Conservation (phyloP, 2,329 filamentous ascomycete species). For the Domatiomyces globalis region DNA sequence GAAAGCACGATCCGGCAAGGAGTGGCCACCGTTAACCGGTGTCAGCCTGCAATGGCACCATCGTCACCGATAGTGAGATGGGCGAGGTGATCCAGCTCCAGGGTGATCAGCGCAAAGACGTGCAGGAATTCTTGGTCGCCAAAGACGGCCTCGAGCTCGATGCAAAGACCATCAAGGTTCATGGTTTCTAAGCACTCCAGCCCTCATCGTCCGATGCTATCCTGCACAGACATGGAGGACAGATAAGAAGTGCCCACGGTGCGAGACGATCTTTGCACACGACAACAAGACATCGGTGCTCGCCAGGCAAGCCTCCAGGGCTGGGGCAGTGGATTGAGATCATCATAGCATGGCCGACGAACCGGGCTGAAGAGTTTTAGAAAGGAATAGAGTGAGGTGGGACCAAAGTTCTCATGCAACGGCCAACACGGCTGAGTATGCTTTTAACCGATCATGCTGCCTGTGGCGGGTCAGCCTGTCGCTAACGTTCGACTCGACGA, state of each 20-base stretch:
- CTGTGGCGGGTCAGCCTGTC: background rate
- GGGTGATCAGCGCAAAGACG: conserved; percentile 97
- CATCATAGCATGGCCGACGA: conserved; percentile 17
- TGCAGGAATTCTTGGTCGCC: conserved; percentile 92
- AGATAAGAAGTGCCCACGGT: conserved; percentile 19
- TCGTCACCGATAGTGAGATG: conserved; percentile 90
- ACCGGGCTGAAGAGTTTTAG: conserved; percentile 13
- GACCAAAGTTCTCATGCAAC: background rate
- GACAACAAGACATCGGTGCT: background rate
- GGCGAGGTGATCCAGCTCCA: conserved; percentile 99
- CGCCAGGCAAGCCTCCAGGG: background rate
- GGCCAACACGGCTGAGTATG: background rate
- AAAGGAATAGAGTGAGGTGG: too few species aligned
- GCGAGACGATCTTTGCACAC: conserved; percentile 1
- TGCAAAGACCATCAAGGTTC: conserved; percentile 84
- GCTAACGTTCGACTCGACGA: background rate
- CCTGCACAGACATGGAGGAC: conserved; percentile 29
- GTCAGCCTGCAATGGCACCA: conserved; percentile 99
- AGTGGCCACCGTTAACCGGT: conserved; percentile 92
- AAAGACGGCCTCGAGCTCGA: conserved; percentile 88
- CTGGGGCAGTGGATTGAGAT: conserved; percentile 5
- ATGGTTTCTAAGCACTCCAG: conserved; percentile 36
- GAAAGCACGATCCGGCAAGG: background rate
- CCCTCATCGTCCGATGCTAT: conserved; percentile 28
- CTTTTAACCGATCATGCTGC: background rate